These are phyloP conservation scores for Porodaedalea pini DNA, from an alignment of 1,284 basidiomycete species.

Conservation along the genomic window DNA sequence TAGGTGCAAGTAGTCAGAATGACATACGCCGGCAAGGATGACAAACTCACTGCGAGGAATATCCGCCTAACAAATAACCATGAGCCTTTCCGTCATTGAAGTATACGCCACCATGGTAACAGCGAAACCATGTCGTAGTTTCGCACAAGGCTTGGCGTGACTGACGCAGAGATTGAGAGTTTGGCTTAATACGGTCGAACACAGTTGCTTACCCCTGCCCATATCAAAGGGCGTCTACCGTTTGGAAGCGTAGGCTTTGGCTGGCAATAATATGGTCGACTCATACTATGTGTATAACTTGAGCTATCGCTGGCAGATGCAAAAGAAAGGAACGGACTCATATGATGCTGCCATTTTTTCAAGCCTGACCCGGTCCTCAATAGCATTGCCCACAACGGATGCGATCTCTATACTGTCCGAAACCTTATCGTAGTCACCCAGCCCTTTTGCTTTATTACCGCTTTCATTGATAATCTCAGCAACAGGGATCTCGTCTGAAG, in stretches of 20 bases:
- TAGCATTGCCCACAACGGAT: no score
- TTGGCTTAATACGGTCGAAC: no score
- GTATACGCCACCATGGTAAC: slow-evolving; percentile 77
- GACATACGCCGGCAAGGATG: not conserved
- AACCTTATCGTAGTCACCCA: no score
- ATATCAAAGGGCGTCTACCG: slow-evolving; percentile 30
- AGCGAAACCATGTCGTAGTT: slow-evolving; percentile 67
- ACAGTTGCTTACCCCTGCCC: slow-evolving; percentile 34
- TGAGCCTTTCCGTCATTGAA: slow-evolving; percentile 54
- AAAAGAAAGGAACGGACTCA: not conserved
- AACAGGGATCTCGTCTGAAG: not conserved
- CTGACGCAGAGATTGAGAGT: slow-evolving; percentile 33
- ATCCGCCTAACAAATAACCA: slow-evolving; percentile 71
- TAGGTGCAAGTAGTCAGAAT: slow-evolving; percentile 30
- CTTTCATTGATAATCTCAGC: not conserved
- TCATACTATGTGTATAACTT: not conserved
- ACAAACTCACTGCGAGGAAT: slow-evolving; percentile 52
- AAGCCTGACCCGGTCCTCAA: not conserved
- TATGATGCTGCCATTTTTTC: not conserved
- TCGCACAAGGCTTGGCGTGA: slow-evolving; percentile 80
- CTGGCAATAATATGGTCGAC: not conserved
- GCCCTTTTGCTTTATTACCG: no score
- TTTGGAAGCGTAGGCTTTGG: slow-evolving; percentile 23
- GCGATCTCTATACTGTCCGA: no score
- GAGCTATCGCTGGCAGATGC: not conserved